Evolutionary conservation across 2,329 filamentous ascomycete species (phyloP), one percentile per base, ranked within the genome.

Genomic region (Rhynchosporium graminicola): DNA sequence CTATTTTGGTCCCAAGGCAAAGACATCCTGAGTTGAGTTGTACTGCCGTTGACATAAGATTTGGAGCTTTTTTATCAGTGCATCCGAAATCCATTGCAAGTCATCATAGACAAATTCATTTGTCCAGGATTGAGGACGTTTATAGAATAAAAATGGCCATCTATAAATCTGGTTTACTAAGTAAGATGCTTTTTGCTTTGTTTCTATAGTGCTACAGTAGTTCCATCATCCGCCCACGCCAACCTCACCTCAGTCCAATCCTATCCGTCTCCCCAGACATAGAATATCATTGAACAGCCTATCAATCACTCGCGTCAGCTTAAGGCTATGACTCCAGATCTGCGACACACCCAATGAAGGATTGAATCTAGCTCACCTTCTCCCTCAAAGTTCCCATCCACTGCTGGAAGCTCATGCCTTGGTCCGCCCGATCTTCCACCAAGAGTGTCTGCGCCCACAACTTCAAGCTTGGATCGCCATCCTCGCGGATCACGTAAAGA

Each of bases 381-480:
- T 98, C 95, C 77, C 94, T 85, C 77, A 99, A 78, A 72, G 86
- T 87, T 61, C 92, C 92, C 82, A 98, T 88, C 88, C 92, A 99
- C 78, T 98, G 94, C 71, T 89, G 88, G 73, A 95, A 88, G 75
- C 93, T 96, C 78, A 96, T 88, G 56, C 92, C 89, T 79, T 97
- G 92, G 75, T 99, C 95, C 60, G 94, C 92, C 68, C 94, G 83
- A 77, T 99, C 95, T 77, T 99, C 95, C 52, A 99, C 89, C 71
- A 99, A 80, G 77, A 98, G 81, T 48, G 95, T 97, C 81, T 97
- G 94, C 50, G 95, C 95, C 95, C 95, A 99, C 67, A 98, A 80
- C 78, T 96, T 93, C 75, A 99, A 80, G 72, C 91, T 94, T 38
- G 95, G 95, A 78, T 99, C 95, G 58, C 95, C 95, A 73, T 98